Evolutionary conservation across 2,329 filamentous ascomycete species (phyloP).

Genomic region (Cladosporium sp.): DNA sequence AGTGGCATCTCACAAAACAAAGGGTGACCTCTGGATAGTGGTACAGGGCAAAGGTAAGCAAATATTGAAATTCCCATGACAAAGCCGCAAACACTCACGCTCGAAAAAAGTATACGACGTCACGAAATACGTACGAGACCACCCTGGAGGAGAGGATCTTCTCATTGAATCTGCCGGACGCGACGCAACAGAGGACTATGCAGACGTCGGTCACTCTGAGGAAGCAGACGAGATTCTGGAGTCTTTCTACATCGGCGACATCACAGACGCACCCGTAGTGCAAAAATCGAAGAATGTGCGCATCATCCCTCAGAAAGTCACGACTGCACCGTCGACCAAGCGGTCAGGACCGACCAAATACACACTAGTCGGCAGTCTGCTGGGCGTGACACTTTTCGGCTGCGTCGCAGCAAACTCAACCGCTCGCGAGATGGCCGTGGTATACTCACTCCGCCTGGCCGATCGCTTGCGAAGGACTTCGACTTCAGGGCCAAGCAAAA

Average conservation of each 20-base stretch:
- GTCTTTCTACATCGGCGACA: conserved; percentile 34
- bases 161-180: conserved; percentile 96
- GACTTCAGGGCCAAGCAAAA: neutral
- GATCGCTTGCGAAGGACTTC: neutral
- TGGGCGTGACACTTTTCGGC: conserved; percentile 2
- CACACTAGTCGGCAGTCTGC: conserved; percentile 4
- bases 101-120: conserved; percentile 71
- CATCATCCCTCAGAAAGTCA: conserved; percentile 4
- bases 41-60: conserved; percentile 67
- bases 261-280: conserved; percentile 22
- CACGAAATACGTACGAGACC: conserved; percentile 90
- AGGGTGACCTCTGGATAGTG: conserved; percentile 92
- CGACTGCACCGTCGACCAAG: conserved; percentile 46
- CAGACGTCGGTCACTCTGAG: conserved; percentile 64
- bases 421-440: conserved; percentile 1
- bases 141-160: conserved; percentile 89
- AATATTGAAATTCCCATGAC: too few species aligned
- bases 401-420: conserved; percentile 3
- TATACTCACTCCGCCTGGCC: conserved; percentile 1
- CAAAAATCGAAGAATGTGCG: conserved; percentile 3
- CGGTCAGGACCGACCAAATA: conserved; percentile 78
- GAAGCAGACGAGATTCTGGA: conserved; percentile 42
- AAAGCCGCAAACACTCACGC: neutral
- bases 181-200: conserved; percentile 88
- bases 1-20: conserved; percentile 93